These are phyloP conservation scores for Candida sithepensis DNA, from an alignment of 805 yeast genomes.

Conservation along the genomic window DNA sequence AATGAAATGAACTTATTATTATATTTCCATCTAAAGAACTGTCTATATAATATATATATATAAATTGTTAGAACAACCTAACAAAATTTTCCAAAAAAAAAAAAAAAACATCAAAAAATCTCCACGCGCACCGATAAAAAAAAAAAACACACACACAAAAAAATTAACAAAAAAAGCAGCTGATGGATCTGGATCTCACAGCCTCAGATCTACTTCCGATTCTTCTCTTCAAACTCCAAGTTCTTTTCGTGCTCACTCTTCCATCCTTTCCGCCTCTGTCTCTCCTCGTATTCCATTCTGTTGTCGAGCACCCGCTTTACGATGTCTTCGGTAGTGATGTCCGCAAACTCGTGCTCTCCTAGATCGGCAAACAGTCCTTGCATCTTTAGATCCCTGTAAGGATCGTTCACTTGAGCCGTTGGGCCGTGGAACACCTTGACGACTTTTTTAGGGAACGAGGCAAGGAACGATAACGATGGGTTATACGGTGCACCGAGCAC, in stretches of 20 bases:
- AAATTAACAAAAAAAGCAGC: too few species aligned
- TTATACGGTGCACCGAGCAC: conserved; percentile 65
- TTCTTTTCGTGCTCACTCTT: conserved; percentile 51
- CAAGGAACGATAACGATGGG: conserved; percentile 41
- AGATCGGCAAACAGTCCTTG: conserved; percentile 37
- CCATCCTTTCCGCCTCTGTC: conserved; percentile 86
- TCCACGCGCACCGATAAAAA: neutral
- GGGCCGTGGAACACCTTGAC: conserved; percentile 57
- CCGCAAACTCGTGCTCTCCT: conserved; percentile 55
- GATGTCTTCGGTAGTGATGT: conserved; percentile 67
- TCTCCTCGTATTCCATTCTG: conserved; percentile 70
- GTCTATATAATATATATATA: too few species aligned
- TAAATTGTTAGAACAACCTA: too few species aligned
- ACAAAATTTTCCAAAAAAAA: too few species aligned
- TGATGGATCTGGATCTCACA: too few species aligned
- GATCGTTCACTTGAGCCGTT: conserved; percentile 35
- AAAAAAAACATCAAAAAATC: neutral
- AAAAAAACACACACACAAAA: too few species aligned
- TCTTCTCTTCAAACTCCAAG: conserved; percentile 1
- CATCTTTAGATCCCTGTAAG: conserved; percentile 27
- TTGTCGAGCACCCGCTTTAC: conserved; percentile 70
- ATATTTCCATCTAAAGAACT: too few species aligned
- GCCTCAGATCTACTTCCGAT: neutral
- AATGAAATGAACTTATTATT: too few species aligned
- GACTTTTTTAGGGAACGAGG: conserved; percentile 30